Evolutionary conservation across 768 basidiomycete species (phyloP), one percentile per base, ranked within the genome.

Genomic region (Russula olivacea): DNA sequence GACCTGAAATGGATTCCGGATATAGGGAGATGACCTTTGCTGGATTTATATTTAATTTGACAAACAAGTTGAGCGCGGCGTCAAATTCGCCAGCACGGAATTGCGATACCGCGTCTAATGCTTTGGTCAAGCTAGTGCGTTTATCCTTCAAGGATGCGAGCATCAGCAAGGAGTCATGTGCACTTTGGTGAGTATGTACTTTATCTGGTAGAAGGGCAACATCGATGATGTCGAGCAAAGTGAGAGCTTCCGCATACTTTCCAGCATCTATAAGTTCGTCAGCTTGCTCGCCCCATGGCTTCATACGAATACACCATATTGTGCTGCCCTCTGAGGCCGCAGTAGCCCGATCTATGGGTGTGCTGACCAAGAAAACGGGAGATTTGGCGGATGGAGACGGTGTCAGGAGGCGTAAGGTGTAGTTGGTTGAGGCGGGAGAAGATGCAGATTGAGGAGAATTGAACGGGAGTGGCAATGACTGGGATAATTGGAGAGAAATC

Each of bases 11-110:
- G 14, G 79, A 78, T 40, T 89, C 84, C 0, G 92, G 90, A 73
- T 92, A 99, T 7, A 98, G 76, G 1, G 94, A 88, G 23, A 98
- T 81, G 3, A 99, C 91, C 70, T 94, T 93, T 0, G 95, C 92
- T 0, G 97, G 97, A 69, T 95, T 95, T 68, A 94, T 78, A 67
- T 98, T 88, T 47, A 96, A 85, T 47, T 88, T 84, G 53, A 94
- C 81, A 72, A 98, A 94, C 0, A 86, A 83, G 70, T 97, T 87
- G 61, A 98, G 88, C 1, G 96, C 94, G 1, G 78, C 75, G 64
- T 89, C 87, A 69, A 84, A 95, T 61, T 85, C 80, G 9, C 80
- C 81, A 9, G 78, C 75, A 4, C 82, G 80, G 74, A 95, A 95
- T 63, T 88, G 82, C 0, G 88, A 78, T 0, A 97, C 86, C 0